Conservation (phyloP, 75 land plant species). For the Pinus taeda region DNA sequence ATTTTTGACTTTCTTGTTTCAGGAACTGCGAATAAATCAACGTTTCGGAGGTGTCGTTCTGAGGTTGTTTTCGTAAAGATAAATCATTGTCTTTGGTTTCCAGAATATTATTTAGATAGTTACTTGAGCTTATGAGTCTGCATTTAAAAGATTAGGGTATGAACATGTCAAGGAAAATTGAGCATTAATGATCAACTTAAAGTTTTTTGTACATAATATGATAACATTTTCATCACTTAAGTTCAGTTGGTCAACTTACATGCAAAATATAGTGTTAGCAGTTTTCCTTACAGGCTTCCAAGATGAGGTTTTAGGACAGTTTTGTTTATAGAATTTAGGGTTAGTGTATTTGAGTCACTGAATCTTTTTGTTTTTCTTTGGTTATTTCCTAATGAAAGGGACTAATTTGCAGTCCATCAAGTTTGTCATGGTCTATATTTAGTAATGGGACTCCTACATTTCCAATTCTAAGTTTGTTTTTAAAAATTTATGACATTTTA, state of each 20-base stretch:
- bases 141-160: not conserved
- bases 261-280: not conserved
- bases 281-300: not conserved
- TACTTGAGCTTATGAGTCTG: not conserved
- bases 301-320: not conserved
- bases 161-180: not conserved
- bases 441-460: too few relatives aligned
- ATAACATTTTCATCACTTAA: not conserved
- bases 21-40: constrained; percentile 82
- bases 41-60: constrained; percentile 87
- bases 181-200: not conserved
- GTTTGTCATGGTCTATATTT: not conserved
- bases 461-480: too few relatives aligned
- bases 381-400: not conserved
- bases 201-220: not conserved
- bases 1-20: constrained; percentile 15
- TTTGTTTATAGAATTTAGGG: not conserved
- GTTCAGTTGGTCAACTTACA: too few relatives aligned
- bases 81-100: not conserved
- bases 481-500: not conserved
- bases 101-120: not conserved
- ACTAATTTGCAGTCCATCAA: not conserved
- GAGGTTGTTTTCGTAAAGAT: constrained; percentile 33
- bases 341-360: not conserved
- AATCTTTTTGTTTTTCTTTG: not conserved